phyloP scores from a whole-genome alignment of 148 eudicot species.

The Amaranthus cruentus region DNA sequence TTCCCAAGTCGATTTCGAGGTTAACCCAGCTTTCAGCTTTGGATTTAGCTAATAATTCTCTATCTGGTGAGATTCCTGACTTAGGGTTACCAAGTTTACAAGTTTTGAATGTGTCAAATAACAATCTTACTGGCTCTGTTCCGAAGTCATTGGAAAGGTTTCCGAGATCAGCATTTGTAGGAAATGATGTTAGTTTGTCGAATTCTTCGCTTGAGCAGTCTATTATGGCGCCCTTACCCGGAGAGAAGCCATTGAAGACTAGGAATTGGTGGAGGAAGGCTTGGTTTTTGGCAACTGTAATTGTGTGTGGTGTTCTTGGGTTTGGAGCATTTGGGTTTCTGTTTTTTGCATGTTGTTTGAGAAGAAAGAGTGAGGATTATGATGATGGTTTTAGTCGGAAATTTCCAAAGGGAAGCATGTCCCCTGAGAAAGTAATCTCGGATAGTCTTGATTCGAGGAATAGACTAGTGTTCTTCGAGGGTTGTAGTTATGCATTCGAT shows the following conservation, averaged over 20 bases:
- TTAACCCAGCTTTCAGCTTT: slow-evolving; percentile 45
- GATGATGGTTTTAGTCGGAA: slow-evolving; percentile 50
- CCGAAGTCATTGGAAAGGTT: slow-evolving; percentile 64
- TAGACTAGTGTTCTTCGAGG: slow-evolving; percentile 76
- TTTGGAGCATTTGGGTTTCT: slow-evolving; percentile 46
- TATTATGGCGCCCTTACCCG: slow-evolving; percentile 25
- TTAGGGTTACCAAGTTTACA: slow-evolving; percentile 44
- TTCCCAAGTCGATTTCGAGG: slow-evolving; percentile 51
- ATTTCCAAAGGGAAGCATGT: slow-evolving; percentile 59
- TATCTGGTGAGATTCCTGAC: slow-evolving; percentile 73
- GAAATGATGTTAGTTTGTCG: slow-evolving; percentile 41
- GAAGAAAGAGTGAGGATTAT: slow-evolving; percentile 25
- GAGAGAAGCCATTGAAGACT: slow-evolving; percentile 6
- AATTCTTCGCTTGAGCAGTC: slow-evolving; percentile 30
- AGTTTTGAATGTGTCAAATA: slow-evolving; percentile 52
- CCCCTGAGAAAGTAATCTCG: slow-evolving; percentile 60
- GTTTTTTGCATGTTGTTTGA: slow-evolving; percentile 43
- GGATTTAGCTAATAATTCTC: slow-evolving; percentile 57
- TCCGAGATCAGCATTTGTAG: slow-evolving; percentile 55
- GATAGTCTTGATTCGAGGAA: slow-evolving; percentile 59
- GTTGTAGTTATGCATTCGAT: slow-evolving; percentile 80
- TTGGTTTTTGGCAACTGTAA: slow-evolving; percentile 46
- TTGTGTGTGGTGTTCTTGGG: slow-evolving; percentile 46
- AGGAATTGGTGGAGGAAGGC: slow-evolving; percentile 36
- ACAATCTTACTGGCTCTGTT: slow-evolving; percentile 59